Evolutionary conservation across 2,329 filamentous ascomycete genomes (phyloP), one percentile per base, ranked within the genome.

Genomic region (Neurospora sp.): DNA sequence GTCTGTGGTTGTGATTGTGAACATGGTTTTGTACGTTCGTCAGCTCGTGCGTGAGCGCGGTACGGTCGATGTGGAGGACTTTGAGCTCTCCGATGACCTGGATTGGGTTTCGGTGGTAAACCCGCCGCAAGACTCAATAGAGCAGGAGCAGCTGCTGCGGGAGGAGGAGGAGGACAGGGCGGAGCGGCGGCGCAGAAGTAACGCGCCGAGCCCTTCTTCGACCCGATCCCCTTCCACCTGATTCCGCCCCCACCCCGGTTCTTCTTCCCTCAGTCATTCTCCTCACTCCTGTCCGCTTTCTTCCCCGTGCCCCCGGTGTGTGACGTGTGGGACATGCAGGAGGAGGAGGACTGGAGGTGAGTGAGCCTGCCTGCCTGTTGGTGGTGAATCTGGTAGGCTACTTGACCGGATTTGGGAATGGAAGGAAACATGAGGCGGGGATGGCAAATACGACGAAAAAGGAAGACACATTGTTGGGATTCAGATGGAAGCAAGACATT

Each of bases 221-320:
- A 33, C 33, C 33, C 33, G 33, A 6, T 33, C 5, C 33, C 33
- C n/a, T n/a, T n/a, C n/a, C 8, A 28, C 11, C 17, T 19, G n/a
- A 8, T 19, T 43, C 8, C n/a, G 0, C n/a, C 1, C n/a, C n/a
- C 3, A 8, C 1, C n/a, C n/a, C 3, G n/a, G 3, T 2, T 19
- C 8, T n/a, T n/a, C 40, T 2, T n/a, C 40, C 10, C 17, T 17
- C 8, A 8, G 2, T n/a, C 6, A 3, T 19, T 46, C n/a, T 11
- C 3, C n/a, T 46, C 8, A 8, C 10, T 19, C 41, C 10, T 6
- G 6, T 10, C 8, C 8, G 8, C 41, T 6, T 43, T 10, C 40
- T 10, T 11, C 4, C 12, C 12, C 11, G 15, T 12, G 11, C 8
- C 17, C n/a, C n/a, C 41, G 8, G n/a, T 19, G 17, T 46, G 41